phyloP scores from a whole-genome alignment of 2,329 filamentous ascomycete species.

The Talaromyces piceae region DNA sequence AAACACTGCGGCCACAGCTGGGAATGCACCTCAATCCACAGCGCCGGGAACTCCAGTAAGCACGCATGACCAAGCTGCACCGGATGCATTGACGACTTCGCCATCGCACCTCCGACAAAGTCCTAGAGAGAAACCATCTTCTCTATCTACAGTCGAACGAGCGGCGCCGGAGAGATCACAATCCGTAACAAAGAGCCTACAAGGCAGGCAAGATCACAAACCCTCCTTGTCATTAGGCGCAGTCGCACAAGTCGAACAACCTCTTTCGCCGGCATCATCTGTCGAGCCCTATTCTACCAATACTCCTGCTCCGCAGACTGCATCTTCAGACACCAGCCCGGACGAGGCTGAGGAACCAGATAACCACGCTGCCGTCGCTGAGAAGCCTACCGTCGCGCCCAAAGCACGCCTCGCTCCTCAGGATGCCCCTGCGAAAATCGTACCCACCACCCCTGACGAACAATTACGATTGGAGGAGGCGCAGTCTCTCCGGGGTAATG shows the following conservation, averaged over 20 bases:
- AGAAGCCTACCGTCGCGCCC: constrained; percentile 11
- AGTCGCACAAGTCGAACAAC: constrained; percentile 26
- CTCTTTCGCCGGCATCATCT: constrained; percentile 55
- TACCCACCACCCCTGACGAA: constrained; percentile 50
- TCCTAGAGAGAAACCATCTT: constrained; percentile 7
- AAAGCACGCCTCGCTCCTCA: constrained; percentile 3
- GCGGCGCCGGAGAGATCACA: constrained; percentile 12
- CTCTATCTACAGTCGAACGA: neutral
- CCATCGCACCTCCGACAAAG: constrained; percentile 16
- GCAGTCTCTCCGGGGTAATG: constrained; percentile 28
- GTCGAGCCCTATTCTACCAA: constrained; percentile 61
- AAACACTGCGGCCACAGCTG: constrained; percentile 1
- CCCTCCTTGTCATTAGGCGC: constrained; percentile 22
- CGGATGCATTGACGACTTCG: constrained; percentile 15
- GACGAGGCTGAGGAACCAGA: constrained; percentile 50
- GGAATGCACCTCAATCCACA: constrained; percentile 4
- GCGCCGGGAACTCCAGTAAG: constrained; percentile 19
- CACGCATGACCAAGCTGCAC: constrained; percentile 18
- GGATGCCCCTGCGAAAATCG: constrained; percentile 20
- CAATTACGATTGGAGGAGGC: constrained; percentile 52
- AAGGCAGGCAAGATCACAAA: constrained; percentile 22
- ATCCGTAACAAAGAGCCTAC: constrained; percentile 11
- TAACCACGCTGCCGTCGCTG: constrained; percentile 33
- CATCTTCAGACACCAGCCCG: constrained; percentile 66
- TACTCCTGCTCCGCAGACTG: constrained; percentile 61